phyloP scores from a whole-genome alignment of 208 protist genomes.

The Leishmania major region DNA sequence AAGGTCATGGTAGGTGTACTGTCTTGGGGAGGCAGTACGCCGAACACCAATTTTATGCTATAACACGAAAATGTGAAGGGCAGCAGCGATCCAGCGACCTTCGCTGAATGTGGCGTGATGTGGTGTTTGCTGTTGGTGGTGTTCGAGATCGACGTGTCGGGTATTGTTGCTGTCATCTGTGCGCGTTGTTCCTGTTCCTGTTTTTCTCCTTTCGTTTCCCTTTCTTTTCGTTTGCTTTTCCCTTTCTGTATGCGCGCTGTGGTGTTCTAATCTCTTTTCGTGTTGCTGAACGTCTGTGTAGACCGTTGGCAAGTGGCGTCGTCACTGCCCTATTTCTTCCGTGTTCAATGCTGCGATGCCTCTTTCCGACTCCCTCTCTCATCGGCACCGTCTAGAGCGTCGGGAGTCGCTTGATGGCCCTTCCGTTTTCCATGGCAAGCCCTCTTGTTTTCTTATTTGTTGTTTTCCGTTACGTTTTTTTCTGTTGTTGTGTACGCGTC shows the following conservation, averaged over 20 bases:
- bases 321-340: background rate
- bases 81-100: background rate
- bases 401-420: background rate
- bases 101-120: background rate
- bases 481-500: background rate
- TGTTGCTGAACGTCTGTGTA: background rate
- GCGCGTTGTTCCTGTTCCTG: background rate
- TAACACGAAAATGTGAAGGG: background rate
- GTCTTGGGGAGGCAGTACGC: conserved; percentile 7
- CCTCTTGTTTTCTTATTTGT: background rate
- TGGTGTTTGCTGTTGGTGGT: background rate
- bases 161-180: background rate
- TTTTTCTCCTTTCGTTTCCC: background rate
- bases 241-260: background rate
- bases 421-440: background rate
- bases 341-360: background rate
- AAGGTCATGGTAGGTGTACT: background rate
- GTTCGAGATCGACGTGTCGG: background rate
- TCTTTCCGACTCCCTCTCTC: conserved; percentile 9
- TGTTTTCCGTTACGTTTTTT: background rate
- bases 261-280: background rate
- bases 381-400: background rate
- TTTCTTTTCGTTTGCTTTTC: background rate
- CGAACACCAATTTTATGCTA: background rate
- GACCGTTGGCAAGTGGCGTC: background rate